A percentile compares a stretch with the other conserved stretches of the same genome.
Evolutionary conservation across 164 flowering plant genomes (phyloP).

Genomic region (Berberis vulgaris): DNA sequence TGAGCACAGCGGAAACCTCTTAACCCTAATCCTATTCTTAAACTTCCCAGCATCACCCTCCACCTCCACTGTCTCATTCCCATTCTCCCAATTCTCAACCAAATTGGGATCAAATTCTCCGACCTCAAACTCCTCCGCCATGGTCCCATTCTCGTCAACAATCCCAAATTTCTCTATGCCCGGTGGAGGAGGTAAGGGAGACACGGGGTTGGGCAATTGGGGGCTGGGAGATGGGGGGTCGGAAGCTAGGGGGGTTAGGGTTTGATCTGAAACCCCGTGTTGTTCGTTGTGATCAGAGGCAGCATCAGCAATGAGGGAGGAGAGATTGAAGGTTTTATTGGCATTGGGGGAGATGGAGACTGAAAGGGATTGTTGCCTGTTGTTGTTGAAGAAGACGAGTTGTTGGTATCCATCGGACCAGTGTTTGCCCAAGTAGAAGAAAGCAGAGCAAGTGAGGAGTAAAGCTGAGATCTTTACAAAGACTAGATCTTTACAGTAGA

Average conservation of each 20-base stretch:
- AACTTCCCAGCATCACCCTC: not conserved
- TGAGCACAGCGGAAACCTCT: conserved; percentile 45
- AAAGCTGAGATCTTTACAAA: too few species aligned
- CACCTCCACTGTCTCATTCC: conserved; percentile 20
- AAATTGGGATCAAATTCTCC: conserved; percentile 65
- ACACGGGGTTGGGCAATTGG: conserved; percentile 2
- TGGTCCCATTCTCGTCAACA: conserved; percentile 73
- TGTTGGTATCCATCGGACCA: too few species aligned
- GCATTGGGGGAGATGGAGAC: too few species aligned
- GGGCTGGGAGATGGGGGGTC: not conserved
- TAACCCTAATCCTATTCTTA: conserved; percentile 26
- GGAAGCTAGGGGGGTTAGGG: conserved; percentile 17
- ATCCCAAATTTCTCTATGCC: conserved; percentile 52
- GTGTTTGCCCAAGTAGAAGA: too few species aligned
- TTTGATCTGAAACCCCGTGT: too few species aligned
- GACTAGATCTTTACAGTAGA: too few species aligned
- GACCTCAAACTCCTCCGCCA: conserved; percentile 72
- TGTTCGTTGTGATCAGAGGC: too few species aligned
- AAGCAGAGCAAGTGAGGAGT: too few species aligned
- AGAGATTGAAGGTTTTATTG: too few species aligned
- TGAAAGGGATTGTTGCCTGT: too few species aligned
- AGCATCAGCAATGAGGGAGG: too few species aligned
- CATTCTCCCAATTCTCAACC: conserved; percentile 50
- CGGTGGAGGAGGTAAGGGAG: conserved; percentile 21
- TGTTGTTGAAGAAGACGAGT: too few species aligned